Percentiles rank a stretch among this genome's conserved stretches.
These are phyloP conservation scores for Prunus mongolica DNA, from an alignment of 306 rosid genomes.

Conservation along the genomic window DNA sequence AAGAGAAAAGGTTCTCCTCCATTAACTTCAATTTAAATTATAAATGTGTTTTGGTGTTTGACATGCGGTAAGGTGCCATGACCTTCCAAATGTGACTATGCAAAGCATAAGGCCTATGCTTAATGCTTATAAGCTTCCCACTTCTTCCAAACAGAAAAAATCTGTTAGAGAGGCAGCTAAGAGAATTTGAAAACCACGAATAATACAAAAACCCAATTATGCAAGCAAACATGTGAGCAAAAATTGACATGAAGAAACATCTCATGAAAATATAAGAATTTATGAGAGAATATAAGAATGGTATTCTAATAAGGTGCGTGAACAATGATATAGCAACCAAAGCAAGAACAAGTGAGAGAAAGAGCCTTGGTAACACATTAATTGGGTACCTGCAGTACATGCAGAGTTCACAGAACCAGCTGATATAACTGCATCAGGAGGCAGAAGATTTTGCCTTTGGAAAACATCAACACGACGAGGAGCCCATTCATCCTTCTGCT, in stretches of 20 bases:
- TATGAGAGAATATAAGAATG: not conserved
- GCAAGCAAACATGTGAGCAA: not conserved
- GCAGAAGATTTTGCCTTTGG: slow-evolving; percentile 63
- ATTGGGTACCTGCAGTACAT: slow-evolving; percentile 79
- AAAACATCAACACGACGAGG: slow-evolving; percentile 92
- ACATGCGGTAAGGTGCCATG: not conserved
- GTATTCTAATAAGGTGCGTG: not conserved
- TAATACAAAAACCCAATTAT: not conserved
- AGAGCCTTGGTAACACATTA: not conserved
- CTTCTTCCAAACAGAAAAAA: not conserved
- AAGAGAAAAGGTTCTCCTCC: not conserved
- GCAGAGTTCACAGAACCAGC: slow-evolving; percentile 90
- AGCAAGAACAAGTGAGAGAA: not conserved
- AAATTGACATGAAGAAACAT: not conserved
- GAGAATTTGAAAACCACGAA: not conserved
- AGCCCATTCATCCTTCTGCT: slow-evolving; percentile 96
- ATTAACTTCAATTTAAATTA: not conserved
- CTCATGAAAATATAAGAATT: not conserved
- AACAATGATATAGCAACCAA: not conserved
- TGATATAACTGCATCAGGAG: slow-evolving; percentile 77
- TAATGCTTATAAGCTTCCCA: not conserved
- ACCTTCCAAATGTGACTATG: not conserved
- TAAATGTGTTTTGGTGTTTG: not conserved
- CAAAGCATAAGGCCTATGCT: not conserved
- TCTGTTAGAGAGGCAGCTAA: not conserved